Base-by-base conservation (phyloP, 495 filamentous ascomycete species). In the Aspergillus sclerotiicarbonarius region DNA sequence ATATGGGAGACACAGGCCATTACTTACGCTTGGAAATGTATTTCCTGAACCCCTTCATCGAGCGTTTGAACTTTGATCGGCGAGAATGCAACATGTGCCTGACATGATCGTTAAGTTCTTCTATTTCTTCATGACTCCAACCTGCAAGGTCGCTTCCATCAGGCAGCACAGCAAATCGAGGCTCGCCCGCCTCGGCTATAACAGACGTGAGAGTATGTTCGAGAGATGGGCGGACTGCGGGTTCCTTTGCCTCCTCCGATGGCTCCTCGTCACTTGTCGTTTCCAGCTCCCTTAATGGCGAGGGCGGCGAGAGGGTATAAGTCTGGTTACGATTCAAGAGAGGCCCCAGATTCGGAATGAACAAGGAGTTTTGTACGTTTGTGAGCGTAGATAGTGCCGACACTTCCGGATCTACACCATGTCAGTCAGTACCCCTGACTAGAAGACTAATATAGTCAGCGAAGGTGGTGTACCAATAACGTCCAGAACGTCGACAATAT, bases 21-120 rank as follows among this genome's bases (percentile, higher is more conserved):
- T 48, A 75, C 80, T 72, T 71, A 84, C 82, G 90, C 57, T 81
- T 82, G n/a, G 75, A 72, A 7, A 87, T 74, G 70, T 92, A 93
- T 69, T 92, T 79, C 12, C 80, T 81, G 65, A 93, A 93, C 1
- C 87, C 88, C 64, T 80, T 86, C 86, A 90, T 83, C 4, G 80
- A 68, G 12, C 87, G 84, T 69, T 88, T 91, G 74, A 93, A 86
- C 66, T 85, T 89, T 44, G 84, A 86, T 13, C 88, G 78, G 35
- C 82, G 80, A 13, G 90, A 93, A 70, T 93, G 90, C 46, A 93
- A 68, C 83, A 90, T 88, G 59, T 93, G 90, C 37, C 90, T 77
- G 20, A 93, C 89, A 67, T 90, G 85, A 65, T 93, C 89, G 67
- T 93, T 89, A 52, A 92, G 73, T 62, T 89, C 82, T 51, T 79